Evolutionary conservation across 1,284 basidiomycete genomes (phyloP).

Genomic region (Caloboletus firmus): DNA sequence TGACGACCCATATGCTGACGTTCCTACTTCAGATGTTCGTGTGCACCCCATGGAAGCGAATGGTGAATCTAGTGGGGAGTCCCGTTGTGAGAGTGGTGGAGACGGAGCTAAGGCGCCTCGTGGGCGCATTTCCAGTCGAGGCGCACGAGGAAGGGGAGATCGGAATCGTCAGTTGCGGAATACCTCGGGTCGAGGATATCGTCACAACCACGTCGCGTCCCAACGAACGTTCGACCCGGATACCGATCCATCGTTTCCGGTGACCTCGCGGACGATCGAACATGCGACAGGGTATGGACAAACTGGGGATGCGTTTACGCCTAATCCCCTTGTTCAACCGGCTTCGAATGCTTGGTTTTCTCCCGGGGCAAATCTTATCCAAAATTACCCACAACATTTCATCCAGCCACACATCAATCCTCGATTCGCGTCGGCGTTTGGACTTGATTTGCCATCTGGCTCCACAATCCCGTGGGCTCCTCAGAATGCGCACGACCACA

Average conservation of each 20-base stretch:
- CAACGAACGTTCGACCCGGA: conserved; percentile 33
- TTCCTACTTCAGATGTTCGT: conserved; percentile 30
- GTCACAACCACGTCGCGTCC: conserved; percentile 5
- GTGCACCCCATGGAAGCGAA: background rate
- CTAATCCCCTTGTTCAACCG: conserved; percentile 16
- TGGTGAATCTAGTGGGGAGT: conserved; percentile 14
- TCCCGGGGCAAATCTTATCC: conserved; percentile 7
- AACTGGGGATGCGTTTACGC: conserved; percentile 28
- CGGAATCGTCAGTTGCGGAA: conserved; percentile 19
- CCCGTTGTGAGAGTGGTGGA: conserved; percentile 26
- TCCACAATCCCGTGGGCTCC: conserved; percentile 16
- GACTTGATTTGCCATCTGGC: conserved; percentile 38
- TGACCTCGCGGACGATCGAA: conserved; percentile 49
- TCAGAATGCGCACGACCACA: conserved; percentile 16
- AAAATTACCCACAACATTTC: conserved; percentile 41
- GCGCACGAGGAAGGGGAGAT: conserved; percentile 21
- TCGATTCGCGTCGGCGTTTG: conserved; percentile 61
- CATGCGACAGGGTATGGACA: conserved; percentile 47
- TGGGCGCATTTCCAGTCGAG: conserved; percentile 39
- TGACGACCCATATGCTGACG: conserved; percentile 73
- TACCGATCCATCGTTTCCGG: conserved; percentile 39
- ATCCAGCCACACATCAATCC: conserved; percentile 84
- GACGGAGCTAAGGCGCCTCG: conserved; percentile 16
- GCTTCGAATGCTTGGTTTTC: conserved; percentile 19
- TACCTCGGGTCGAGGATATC: conserved; percentile 17